A percentile compares a stretch with the other conserved stretches of the same genome.
These are phyloP conservation scores for Eutreptiella sp. DNA, from an alignment of 208 protist genomes.

Conservation along the genomic window DNA sequence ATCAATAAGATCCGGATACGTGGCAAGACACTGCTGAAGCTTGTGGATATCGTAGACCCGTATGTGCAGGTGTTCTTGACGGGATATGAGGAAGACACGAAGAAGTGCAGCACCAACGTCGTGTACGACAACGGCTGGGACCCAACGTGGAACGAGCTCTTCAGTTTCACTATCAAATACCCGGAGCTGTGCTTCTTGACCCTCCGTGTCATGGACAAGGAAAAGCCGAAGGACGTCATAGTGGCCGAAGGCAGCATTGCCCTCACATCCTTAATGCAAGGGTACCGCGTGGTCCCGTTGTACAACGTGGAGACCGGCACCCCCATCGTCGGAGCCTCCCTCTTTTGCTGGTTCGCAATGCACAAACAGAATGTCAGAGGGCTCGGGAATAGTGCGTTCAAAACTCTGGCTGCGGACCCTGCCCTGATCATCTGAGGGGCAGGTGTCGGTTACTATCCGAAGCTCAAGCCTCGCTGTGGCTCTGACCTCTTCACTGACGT, in stretches of 20 bases:
- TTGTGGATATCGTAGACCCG: constrained; percentile 58
- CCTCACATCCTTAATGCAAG: constrained; percentile 45
- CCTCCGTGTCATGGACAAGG: constrained; percentile 39
- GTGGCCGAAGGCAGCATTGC: constrained; percentile 53
- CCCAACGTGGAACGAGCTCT: constrained; percentile 18
- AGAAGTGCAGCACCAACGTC: constrained; percentile 29
- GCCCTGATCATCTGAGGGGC: too few relatives aligned
- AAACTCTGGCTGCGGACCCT: too few relatives aligned
- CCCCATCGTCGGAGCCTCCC: constrained; percentile 45
- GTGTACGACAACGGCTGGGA: constrained; percentile 36
- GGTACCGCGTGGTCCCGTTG: constrained; percentile 51
- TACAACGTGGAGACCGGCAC: constrained; percentile 41
- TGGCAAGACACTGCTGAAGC: too few relatives aligned
- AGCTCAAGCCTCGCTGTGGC: too few relatives aligned
- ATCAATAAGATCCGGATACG: too few relatives aligned
- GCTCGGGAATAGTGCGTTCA: too few relatives aligned
- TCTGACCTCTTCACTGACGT: too few relatives aligned
- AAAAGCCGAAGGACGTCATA: constrained; percentile 44
- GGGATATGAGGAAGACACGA: constrained; percentile 38
- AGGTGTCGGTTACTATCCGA: too few relatives aligned
- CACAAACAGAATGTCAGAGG: too few relatives aligned
- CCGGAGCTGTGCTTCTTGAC: constrained; percentile 21
- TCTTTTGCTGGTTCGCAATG: constrained; percentile 33
- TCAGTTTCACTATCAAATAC: background rate
- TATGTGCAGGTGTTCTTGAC: constrained; percentile 49